These are phyloP conservation scores for Strobilomyces dryophilus DNA, from an alignment of 768 basidiomycete genomes.

Conservation along the genomic window DNA sequence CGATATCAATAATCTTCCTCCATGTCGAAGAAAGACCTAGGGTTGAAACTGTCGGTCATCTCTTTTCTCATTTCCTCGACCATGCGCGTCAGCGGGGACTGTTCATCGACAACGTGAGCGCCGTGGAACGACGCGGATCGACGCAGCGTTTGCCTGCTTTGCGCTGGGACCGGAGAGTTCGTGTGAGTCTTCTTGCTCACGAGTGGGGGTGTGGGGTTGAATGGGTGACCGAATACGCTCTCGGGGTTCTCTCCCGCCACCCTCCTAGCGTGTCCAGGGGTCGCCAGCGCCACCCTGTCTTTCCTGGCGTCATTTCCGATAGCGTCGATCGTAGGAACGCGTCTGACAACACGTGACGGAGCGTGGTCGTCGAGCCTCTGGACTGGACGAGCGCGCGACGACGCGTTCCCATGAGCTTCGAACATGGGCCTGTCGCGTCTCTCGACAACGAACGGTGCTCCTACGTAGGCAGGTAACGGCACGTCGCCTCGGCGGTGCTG, in stretches of 20 bases:
- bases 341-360: slow-evolving; percentile 10
- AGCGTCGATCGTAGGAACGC: slow-evolving; percentile 1
- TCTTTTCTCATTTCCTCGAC: slow-evolving; percentile 20
- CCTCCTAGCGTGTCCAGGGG: neutral
- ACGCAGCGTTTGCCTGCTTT: slow-evolving; percentile 12
- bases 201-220: slow-evolving; percentile 6
- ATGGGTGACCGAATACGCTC: slow-evolving; percentile 14
- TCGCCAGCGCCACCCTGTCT: slow-evolving; percentile 7
- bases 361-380: neutral
- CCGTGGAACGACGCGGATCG: slow-evolving; percentile 27
- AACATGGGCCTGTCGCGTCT: neutral
- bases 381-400: neutral
- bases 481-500: neutral
- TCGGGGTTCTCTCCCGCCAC: neutral
- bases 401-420: neutral
- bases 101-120: neutral
- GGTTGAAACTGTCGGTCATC: slow-evolving; percentile 13
- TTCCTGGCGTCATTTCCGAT: slow-evolving; percentile 4
- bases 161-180: neutral
- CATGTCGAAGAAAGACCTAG: slow-evolving; percentile 10
- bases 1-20: slow-evolving; percentile 9
- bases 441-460: neutral
- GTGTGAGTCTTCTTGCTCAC: slow-evolving; percentile 11
- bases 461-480: neutral
- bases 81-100: slow-evolving; percentile 10